Percentiles rank a stretch among this genome's conserved stretches.
These are phyloP conservation scores for Avena eriantha DNA, from an alignment of 176 grass and related monocot species.

Conservation along the genomic window DNA sequence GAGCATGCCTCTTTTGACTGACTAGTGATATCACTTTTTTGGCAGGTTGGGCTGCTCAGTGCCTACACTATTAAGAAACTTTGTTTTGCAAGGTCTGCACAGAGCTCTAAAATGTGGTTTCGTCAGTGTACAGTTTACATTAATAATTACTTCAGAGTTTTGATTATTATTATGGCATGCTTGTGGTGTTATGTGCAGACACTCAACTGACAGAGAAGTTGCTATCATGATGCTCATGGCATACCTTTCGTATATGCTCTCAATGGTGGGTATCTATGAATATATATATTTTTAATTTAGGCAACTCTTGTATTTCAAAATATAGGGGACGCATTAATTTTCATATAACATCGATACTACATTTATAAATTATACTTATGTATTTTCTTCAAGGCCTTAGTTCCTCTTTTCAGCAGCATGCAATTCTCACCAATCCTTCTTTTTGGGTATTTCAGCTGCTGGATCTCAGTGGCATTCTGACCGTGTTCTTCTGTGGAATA, in stretches of 20 bases:
- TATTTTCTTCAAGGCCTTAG: conserved; percentile 1
- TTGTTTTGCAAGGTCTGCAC: conserved; percentile 86
- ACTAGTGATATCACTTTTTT: conserved; percentile 42
- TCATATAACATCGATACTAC: conserved; percentile 16
- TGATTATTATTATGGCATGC: conserved; percentile 14
- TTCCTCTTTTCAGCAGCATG: conserved; percentile 18
- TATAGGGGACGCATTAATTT: neutral
- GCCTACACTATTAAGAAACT: conserved; percentile 90
- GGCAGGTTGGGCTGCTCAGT: conserved; percentile 88
- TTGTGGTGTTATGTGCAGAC: conserved; percentile 55
- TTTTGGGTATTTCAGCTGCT: conserved; percentile 70
- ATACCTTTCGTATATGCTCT: conserved; percentile 93
- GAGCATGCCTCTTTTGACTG: conserved; percentile 32
- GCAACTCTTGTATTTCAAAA: neutral
- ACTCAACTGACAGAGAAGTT: conserved; percentile 98
- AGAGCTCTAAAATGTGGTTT: conserved; percentile 17
- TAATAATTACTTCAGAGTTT: conserved; percentile 20
- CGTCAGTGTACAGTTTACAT: neutral
- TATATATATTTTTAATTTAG: conserved; percentile 13
- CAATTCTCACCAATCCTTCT: conserved; percentile 31
- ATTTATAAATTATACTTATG: conserved; percentile 24
- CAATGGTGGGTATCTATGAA: conserved; percentile 66
- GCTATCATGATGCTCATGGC: conserved; percentile 98
- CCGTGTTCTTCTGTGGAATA: conserved; percentile 98
- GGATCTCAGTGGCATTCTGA: conserved; percentile 96